phyloP scores from a whole-genome alignment of 1,284 basidiomycete genomes.

The Moesziomyces sp. region DNA sequence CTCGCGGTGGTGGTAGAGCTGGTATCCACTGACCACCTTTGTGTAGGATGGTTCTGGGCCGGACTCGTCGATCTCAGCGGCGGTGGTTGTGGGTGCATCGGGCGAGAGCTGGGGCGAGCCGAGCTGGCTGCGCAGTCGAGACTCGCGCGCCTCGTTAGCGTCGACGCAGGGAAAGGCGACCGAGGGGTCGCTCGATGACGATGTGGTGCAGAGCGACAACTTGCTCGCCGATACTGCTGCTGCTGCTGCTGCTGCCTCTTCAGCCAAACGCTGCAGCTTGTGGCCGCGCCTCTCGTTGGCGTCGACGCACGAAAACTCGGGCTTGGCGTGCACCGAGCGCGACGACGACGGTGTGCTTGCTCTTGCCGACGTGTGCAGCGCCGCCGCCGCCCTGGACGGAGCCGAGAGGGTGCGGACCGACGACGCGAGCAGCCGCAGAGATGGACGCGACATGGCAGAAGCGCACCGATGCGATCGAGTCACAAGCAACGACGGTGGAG shows the following conservation, averaged over 20 bases:
- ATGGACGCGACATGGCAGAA: conserved; percentile 20
- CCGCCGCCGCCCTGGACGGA: neutral
- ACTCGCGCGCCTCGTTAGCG: conserved; percentile 60
- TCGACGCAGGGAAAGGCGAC: conserved; percentile 64
- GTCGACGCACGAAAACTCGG: conserved; percentile 63
- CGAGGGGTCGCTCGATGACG: conserved; percentile 24
- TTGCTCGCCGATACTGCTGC: conserved; percentile 4
- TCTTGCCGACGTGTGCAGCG: conserved; percentile 1
- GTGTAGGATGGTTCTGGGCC: conserved; percentile 70
- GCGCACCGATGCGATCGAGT: neutral
- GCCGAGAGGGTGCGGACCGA: neutral
- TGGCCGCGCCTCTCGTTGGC: conserved; percentile 59
- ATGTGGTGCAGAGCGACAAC: conserved; percentile 16
- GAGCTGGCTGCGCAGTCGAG: conserved; percentile 48
- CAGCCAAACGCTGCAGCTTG: conserved; percentile 38
- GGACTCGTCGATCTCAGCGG: conserved; percentile 34
- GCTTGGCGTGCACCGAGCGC: conserved; percentile 8
- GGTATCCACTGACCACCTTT: conserved; percentile 69
- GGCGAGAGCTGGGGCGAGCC: conserved; percentile 9
- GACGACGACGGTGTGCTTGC: conserved; percentile 4
- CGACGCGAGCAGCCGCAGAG: conserved; percentile 11
- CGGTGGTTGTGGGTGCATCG: neutral
- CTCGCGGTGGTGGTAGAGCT: conserved; percentile 66
- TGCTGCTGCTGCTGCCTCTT: conserved; percentile 5
- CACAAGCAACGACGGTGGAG: too few relatives aligned